phyloP scores from a whole-genome alignment of 371 early-diverging fungal species.

The Saksenaea oblongispora region DNA sequence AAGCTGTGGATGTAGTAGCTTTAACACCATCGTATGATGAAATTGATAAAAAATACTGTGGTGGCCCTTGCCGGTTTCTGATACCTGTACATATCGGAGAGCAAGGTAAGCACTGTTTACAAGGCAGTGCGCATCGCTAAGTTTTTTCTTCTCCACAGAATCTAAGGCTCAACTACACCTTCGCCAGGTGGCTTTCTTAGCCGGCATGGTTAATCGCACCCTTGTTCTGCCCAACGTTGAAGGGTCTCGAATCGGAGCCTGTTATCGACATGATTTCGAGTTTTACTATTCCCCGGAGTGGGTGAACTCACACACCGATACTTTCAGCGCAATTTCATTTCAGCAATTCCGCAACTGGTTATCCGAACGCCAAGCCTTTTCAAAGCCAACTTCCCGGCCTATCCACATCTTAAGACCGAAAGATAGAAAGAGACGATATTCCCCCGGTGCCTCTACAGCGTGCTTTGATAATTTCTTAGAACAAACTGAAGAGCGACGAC shows the following conservation, averaged over 20 bases:
- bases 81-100: slow-evolving; percentile 34
- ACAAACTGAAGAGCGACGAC: slow-evolving; percentile 8
- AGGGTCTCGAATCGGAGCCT: slow-evolving; percentile 34
- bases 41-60: slow-evolving; percentile 37
- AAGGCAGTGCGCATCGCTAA: not conserved
- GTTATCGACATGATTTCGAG: slow-evolving; percentile 26
- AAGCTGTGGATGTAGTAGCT: slow-evolving; percentile 26
- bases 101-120: slow-evolving; percentile 30
- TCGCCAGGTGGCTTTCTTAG: slow-evolving; percentile 35
- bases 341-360: slow-evolving; percentile 28
- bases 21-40: slow-evolving; percentile 83
- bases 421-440: slow-evolving; percentile 15
- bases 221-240: slow-evolving; percentile 38
- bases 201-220: slow-evolving; percentile 34
- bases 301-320: slow-evolving; percentile 16
- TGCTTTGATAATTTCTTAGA: not conserved
- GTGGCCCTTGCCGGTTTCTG: slow-evolving; percentile 38
- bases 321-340: slow-evolving; percentile 31
- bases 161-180: slow-evolving; percentile 44
- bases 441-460: slow-evolving; percentile 12
- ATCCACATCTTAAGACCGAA: slow-evolving; percentile 22
- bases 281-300: slow-evolving; percentile 33
- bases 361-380: slow-evolving; percentile 26
- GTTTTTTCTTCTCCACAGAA: slow-evolving; percentile 23
- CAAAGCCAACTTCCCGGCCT: slow-evolving; percentile 17